A percentile compares a stretch with the other conserved stretches of the same genome.
These are phyloP conservation scores for Pulveroboletus sp. DNA, from an alignment of 768 basidiomycete species.

Conservation along the genomic window DNA sequence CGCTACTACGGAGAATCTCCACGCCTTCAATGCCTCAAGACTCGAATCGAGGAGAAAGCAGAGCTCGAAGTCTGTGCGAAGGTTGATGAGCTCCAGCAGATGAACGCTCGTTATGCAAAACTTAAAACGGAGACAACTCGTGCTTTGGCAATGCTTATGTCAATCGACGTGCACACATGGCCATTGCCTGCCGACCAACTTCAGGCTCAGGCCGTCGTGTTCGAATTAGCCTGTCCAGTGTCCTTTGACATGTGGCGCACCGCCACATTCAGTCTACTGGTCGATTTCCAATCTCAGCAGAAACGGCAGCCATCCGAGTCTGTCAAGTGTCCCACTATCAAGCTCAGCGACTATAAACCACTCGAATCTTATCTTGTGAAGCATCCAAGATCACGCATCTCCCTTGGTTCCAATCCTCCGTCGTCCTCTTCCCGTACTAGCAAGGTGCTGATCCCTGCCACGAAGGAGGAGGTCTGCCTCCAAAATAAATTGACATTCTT, in stretches of 20 bases:
- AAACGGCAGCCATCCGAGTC: background rate
- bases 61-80: constrained; percentile 14
- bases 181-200: constrained; percentile 35
- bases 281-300: constrained; percentile 33
- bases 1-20: constrained; percentile 30
- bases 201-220: constrained; percentile 31
- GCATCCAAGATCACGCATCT: constrained; percentile 26
- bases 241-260: constrained; percentile 38
- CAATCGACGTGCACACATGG: constrained; percentile 40
- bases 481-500: constrained; percentile 31
- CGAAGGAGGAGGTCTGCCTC: constrained; percentile 17
- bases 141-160: no score
- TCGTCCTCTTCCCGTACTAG: constrained; percentile 23
- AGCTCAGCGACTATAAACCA: no score
- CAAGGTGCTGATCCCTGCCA: constrained; percentile 20
- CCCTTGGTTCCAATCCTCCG: constrained; percentile 21
- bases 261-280: constrained; percentile 26
- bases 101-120: constrained; percentile 11
- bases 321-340: background rate
- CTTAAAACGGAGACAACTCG: no score
- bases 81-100: constrained; percentile 21
- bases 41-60: constrained; percentile 30
- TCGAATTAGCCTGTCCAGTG: constrained; percentile 39
- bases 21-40: constrained; percentile 19
- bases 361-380: background rate